phyloP scores from a whole-genome alignment of 2,329 filamentous ascomycete genomes.

The Fusarium armeniacum region DNA sequence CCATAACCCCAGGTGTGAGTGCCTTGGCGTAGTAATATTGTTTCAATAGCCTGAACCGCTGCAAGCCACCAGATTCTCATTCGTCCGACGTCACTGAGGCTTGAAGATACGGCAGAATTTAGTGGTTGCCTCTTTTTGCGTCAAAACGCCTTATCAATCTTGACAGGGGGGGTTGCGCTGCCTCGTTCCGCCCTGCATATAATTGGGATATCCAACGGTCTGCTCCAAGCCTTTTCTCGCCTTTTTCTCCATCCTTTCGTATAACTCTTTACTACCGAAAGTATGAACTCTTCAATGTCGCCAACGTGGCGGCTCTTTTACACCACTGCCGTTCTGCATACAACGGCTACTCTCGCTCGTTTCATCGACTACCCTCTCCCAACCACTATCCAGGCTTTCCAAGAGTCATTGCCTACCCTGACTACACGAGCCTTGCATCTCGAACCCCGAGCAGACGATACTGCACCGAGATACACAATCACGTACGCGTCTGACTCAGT shows the following conservation, averaged over 20 bases:
- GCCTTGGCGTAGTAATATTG: constrained; percentile 3
- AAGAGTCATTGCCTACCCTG: not conserved
- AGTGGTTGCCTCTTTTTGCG: not conserved
- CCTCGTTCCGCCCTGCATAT: not conserved
- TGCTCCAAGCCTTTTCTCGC: too few species aligned
- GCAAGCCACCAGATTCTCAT: not conserved
- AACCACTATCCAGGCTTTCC: not conserved
- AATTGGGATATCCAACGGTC: not conserved
- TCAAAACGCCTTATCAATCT: constrained; percentile 6
- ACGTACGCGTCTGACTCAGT: constrained; percentile 1
- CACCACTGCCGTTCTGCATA: not conserved
- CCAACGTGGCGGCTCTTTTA: not conserved
- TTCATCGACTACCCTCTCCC: not conserved
- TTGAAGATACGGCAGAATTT: not conserved
- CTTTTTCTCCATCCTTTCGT: too few species aligned
- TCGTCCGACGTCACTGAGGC: not conserved
- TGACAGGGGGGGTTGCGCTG: too few species aligned
- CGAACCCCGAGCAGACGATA: not conserved
- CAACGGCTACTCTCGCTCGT: accelerated
- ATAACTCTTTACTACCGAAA: not conserved
- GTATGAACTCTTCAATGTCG: constrained; percentile 2
- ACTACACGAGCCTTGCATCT: not conserved
- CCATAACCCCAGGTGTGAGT: not conserved
- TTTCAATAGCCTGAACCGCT: not conserved
- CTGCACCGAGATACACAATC: not conserved